A percentile compares a stretch with the other conserved stretches of the same genome.
phyloP scores from a whole-genome alignment of 108 stramenopile genomes.

The Aurantiochytrium sp. region DNA sequence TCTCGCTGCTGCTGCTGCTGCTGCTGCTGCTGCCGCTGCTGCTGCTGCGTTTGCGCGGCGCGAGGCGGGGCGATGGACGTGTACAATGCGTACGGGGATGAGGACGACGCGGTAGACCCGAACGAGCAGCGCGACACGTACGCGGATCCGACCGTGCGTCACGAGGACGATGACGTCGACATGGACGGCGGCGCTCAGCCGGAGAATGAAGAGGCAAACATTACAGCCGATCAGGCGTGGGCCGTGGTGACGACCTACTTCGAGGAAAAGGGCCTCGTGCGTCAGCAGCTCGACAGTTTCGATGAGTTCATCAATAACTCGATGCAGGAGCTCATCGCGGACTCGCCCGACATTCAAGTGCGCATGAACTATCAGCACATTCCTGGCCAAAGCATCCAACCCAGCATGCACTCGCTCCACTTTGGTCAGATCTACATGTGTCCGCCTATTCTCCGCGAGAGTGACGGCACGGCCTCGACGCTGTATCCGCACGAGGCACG shows the following conservation, averaged over 20 bases:
- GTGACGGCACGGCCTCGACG: constrained; percentile 62
- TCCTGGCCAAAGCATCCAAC: neutral
- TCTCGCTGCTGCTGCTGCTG: too few relatives aligned
- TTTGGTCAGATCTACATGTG: constrained; percentile 62
- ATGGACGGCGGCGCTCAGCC: too few relatives aligned
- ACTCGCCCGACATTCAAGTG: neutral
- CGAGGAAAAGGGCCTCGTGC: constrained; percentile 65
- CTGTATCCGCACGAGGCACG: constrained; percentile 94
- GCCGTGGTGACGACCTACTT: constrained; percentile 19
- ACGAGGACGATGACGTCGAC: too few relatives aligned
- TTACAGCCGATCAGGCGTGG: neutral
- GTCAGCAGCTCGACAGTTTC: constrained; percentile 96
- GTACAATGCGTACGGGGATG: too few relatives aligned
- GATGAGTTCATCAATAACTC: constrained; percentile 92
- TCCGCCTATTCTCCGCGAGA: constrained; percentile 81
- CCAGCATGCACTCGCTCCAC: neutral
- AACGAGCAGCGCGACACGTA: too few relatives aligned
- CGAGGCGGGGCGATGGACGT: too few relatives aligned
- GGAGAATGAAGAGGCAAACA: neutral
- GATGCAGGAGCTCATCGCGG: constrained; percentile 73
- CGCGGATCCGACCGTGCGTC: too few relatives aligned
- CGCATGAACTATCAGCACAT: constrained; percentile 7
- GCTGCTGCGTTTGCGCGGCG: too few relatives aligned
- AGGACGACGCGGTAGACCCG: too few relatives aligned
- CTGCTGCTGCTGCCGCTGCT: too few relatives aligned